Conservation (phyloP, 2,329 filamentous ascomycete species). For the Nannizziopsis arthrosporioides region DNA sequence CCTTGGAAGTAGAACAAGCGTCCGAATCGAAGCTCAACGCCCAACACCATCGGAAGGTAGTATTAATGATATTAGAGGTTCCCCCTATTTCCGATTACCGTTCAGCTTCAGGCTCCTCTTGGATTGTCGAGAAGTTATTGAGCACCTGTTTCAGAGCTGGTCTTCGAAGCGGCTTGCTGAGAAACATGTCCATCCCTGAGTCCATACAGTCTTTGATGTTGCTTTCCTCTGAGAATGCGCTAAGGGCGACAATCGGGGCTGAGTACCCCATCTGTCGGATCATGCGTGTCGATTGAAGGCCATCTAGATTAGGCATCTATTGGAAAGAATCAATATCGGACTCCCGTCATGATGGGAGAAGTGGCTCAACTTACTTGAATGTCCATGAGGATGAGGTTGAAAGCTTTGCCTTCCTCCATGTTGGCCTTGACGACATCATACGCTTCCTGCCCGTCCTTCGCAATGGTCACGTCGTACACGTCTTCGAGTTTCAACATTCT, state of each 20-base stretch:
- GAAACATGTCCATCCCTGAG: conserved; percentile 56
- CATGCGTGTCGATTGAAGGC: conserved; percentile 70
- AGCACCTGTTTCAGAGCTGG: too few relatives aligned
- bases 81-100: too few relatives aligned
- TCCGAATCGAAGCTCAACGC: too few relatives aligned
- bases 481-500: conserved; percentile 44
- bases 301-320: conserved; percentile 79
- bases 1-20: conserved; percentile 4
- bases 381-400: conserved; percentile 88
- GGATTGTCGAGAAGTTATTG: too few relatives aligned
- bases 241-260: conserved; percentile 79
- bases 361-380: conserved; percentile 54
- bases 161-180: neutral
- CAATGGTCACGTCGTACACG: conserved; percentile 66
- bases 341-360: neutral
- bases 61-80: conserved; percentile 53
- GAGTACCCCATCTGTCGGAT: conserved; percentile 80
- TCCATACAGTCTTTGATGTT: conserved; percentile 80
- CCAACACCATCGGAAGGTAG: too few relatives aligned
- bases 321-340: neutral
- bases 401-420: conserved; percentile 59
- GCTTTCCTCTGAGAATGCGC: conserved; percentile 80
- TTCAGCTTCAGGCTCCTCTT: too few relatives aligned
- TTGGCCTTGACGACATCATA: conserved; percentile 71
- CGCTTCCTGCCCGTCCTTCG: conserved; percentile 76